These are phyloP conservation scores for Basipetospora chlamydospora DNA, from an alignment of 2,329 filamentous ascomycete species.

Conservation along the genomic window DNA sequence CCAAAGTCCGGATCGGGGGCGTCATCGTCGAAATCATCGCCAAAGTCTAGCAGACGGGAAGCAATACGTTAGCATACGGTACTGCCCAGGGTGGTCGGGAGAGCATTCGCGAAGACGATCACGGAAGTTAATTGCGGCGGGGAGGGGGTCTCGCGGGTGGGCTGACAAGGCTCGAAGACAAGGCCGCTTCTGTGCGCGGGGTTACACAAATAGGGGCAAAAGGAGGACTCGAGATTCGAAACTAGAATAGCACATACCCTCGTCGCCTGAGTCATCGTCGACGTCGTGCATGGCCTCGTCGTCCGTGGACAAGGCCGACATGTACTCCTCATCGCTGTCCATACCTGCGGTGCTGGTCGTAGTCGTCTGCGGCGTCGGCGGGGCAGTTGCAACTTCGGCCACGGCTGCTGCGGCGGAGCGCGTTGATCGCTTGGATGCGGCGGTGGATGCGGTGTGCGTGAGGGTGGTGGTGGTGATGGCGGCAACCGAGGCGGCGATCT, in stretches of 20 bases:
- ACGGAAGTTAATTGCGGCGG: no score
- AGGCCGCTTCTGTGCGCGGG: no score
- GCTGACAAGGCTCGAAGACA: not conserved
- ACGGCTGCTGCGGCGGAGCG: not conserved
- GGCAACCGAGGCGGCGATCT: conserved; percentile 40
- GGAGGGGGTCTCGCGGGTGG: not conserved
- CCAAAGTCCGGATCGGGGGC: conserved; percentile 41
- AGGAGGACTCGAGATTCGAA: no score
- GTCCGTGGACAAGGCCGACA: conserved; percentile 63
- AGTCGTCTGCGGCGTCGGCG: conserved; percentile 3
- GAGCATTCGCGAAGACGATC: no score
- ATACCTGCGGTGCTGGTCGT: conserved; percentile 42
- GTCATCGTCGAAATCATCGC: conserved; percentile 39
- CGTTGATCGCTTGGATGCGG: conserved; percentile 41
- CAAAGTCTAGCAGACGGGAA: conserved; percentile 39
- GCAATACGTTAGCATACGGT: not conserved
- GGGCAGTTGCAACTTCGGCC: no score
- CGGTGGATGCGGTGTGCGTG: conserved; percentile 45
- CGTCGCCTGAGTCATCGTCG: conserved; percentile 7
- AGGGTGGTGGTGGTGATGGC: conserved; percentile 13
- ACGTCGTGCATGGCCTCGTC: conserved; percentile 56
- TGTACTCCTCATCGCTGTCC: conserved; percentile 93
- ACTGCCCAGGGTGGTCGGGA: no score
- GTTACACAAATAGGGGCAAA: no score
- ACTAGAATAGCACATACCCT: conserved; percentile 7